Evolutionary conservation across 129 eudicot genomes (phyloP).

Genomic region (Saposhnikovia divaricata): DNA sequence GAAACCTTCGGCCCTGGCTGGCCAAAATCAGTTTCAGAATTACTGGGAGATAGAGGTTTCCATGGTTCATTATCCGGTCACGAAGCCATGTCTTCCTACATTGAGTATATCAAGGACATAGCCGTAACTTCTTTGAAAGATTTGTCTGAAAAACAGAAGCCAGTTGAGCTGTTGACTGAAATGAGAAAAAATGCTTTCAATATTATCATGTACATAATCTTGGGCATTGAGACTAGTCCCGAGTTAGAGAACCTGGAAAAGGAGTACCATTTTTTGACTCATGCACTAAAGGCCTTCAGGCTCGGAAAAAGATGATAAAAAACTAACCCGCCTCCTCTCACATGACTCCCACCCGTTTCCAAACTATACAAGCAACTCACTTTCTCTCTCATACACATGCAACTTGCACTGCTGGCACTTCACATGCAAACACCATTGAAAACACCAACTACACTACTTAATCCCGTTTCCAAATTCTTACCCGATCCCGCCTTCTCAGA

Average conservation of each 20-base stretch:
- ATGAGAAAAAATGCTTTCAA: conserved; percentile 23
- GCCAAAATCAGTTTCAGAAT: not conserved
- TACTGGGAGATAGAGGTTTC: conserved; percentile 8
- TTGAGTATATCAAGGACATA: not conserved
- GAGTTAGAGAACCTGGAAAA: not conserved
- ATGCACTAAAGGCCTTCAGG: conserved; percentile 3
- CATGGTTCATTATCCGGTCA: conserved; percentile 1
- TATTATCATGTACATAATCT: conserved; percentile 14
- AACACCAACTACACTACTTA: no score
- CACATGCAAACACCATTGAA: no score
- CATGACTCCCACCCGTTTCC: no score
- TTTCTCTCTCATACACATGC: no score
- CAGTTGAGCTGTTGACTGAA: conserved; percentile 21
- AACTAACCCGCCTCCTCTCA: no score
- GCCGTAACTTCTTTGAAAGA: not conserved
- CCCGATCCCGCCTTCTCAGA: no score
- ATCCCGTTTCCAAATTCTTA: no score
- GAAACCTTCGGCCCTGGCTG: conserved; percentile 19
- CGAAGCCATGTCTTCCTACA: conserved; percentile 4
- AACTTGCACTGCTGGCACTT: no score
- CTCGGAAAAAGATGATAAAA: not conserved
- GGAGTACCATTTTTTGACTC: not conserved
- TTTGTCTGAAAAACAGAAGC: not conserved
- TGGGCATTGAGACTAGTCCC: conserved; percentile 6
- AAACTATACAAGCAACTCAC: no score